These are phyloP conservation scores for Halenospora varia DNA, from an alignment of 495 filamentous ascomycete species.

Conservation along the genomic window DNA sequence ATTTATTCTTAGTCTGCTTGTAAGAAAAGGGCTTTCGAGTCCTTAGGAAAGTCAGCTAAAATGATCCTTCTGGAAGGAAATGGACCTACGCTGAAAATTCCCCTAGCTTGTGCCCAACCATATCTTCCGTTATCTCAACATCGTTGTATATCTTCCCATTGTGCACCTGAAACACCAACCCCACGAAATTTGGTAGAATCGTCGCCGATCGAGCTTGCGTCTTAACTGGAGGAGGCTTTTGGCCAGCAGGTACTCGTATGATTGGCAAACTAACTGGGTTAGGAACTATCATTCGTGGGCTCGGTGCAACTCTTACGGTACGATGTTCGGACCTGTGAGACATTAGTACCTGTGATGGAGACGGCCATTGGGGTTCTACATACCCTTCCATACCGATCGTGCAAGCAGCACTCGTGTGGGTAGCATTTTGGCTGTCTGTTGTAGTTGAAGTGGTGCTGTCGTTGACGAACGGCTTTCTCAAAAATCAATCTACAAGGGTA, in stretches of 20 bases:
- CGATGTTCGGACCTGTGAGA: slow-evolving; percentile 60
- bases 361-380: not conserved
- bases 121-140: slow-evolving; percentile 87
- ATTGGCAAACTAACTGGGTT: slow-evolving; percentile 53
- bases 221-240: slow-evolving; percentile 66
- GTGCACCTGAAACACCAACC: slow-evolving; percentile 86
- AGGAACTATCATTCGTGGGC: slow-evolving; percentile 5
- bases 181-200: slow-evolving; percentile 94
- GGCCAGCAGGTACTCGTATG: slow-evolving; percentile 54
- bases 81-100: slow-evolving; percentile 84
- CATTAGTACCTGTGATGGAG: slow-evolving; percentile 8
- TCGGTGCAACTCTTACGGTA: slow-evolving; percentile 51
- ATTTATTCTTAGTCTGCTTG: slow-evolving; percentile 76
- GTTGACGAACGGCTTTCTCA: not conserved
- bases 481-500: not conserved
- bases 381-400: slow-evolving; percentile 78
- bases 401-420: slow-evolving; percentile 54
- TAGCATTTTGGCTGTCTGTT: slow-evolving; percentile 45
- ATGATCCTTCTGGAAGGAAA: not conserved
- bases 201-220: slow-evolving; percentile 89
- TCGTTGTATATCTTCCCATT: slow-evolving; percentile 94
- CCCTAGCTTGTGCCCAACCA: slow-evolving; percentile 97
- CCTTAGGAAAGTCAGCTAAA: slow-evolving; percentile 37
- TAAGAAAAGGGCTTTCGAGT: slow-evolving; percentile 85
- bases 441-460: not conserved